phyloP scores from a whole-genome alignment of 1,284 basidiomycete genomes.

The Cryptococcus neoformans region DNA sequence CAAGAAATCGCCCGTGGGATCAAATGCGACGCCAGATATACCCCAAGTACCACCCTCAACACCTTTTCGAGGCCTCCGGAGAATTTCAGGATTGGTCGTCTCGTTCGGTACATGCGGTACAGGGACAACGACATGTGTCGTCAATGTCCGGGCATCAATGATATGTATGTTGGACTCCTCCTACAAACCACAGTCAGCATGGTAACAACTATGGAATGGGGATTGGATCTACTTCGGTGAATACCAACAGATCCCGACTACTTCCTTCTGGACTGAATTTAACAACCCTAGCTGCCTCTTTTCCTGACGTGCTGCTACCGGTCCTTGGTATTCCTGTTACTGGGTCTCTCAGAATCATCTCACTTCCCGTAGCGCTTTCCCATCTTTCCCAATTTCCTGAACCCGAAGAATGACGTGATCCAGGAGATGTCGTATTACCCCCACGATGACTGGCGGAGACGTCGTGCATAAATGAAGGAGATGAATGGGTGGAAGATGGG shows the following conservation, averaged over 20 bases:
- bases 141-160: constrained; percentile 48
- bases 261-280: constrained; percentile 49
- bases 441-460: constrained; percentile 6
- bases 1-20: constrained; percentile 46
- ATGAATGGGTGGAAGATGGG: background rate
- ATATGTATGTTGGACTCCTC: constrained; percentile 47
- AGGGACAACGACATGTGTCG: constrained; percentile 43
- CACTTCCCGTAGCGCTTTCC: constrained; percentile 6
- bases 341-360: constrained; percentile 22
- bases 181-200: constrained; percentile 11
- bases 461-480: constrained; percentile 25
- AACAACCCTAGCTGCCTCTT: constrained; percentile 47
- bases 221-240: constrained; percentile 36
- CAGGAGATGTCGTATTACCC: background rate
- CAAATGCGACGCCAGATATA: constrained; percentile 45
- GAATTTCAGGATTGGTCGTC: constrained; percentile 5
- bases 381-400: constrained; percentile 1
- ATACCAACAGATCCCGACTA: constrained; percentile 45
- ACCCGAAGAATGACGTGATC: background rate
- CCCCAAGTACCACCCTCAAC: constrained; percentile 36
- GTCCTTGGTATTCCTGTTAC: constrained; percentile 25
- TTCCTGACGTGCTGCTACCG: constrained; percentile 29
- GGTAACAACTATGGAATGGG: background rate
- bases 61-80: constrained; percentile 5
- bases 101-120: constrained; percentile 29